Evolutionary conservation across 2,329 filamentous ascomycete species (phyloP).

Genomic region (Xylogone sp.): DNA sequence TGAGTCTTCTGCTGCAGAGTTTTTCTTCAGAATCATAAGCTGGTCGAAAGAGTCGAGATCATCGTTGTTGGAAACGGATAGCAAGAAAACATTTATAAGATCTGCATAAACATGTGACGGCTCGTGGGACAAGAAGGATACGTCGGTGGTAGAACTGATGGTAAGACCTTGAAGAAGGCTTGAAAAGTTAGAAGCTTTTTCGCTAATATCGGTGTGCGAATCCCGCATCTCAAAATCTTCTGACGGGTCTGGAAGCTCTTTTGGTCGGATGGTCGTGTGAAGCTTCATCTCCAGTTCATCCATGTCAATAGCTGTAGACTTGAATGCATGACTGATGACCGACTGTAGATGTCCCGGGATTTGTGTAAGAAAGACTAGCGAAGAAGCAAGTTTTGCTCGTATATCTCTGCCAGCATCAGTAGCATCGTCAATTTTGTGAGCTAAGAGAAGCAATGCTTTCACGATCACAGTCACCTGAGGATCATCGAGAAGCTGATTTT

Average conservation of each 20-base stretch:
- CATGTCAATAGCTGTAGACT: slow-evolving; percentile 66
- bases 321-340: slow-evolving; percentile 63
- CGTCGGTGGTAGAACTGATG: slow-evolving; percentile 32
- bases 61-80: slow-evolving; percentile 42
- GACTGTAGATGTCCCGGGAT: slow-evolving; percentile 53
- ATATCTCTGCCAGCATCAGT: slow-evolving; percentile 51
- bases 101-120: slow-evolving; percentile 52
- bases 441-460: slow-evolving; percentile 59
- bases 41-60: slow-evolving; percentile 38
- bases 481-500: slow-evolving; percentile 56
- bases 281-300: slow-evolving; percentile 72
- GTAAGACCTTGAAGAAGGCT: slow-evolving; percentile 22
- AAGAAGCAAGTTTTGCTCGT: slow-evolving; percentile 61
- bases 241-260: slow-evolving; percentile 43
- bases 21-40: slow-evolving; percentile 49
- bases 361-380: slow-evolving; percentile 64
- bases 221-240: slow-evolving; percentile 51
- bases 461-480: slow-evolving; percentile 62
- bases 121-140: slow-evolving; percentile 50
- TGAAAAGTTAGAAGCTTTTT: slow-evolving; percentile 26
- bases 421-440: slow-evolving; percentile 52
- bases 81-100: slow-evolving; percentile 55
- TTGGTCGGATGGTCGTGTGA: slow-evolving; percentile 62
- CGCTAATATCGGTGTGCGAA: slow-evolving; percentile 17
- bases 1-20: slow-evolving; percentile 53